Evolutionary conservation across 345 rosid genomes (phyloP), one percentile per base, ranked within the genome.

Genomic region (Corchorus capsularis): DNA sequence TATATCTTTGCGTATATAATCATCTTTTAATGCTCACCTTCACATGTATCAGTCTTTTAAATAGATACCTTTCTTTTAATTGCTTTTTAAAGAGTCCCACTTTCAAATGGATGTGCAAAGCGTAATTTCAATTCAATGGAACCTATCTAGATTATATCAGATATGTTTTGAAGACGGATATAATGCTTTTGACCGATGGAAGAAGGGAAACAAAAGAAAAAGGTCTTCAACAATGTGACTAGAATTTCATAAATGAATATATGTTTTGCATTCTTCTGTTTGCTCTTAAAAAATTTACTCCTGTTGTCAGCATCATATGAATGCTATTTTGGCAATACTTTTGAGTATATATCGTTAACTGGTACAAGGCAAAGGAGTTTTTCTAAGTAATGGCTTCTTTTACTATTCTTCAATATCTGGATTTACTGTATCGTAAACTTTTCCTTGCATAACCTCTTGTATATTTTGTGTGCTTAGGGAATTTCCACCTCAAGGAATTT

Each of bases 401-500:
- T 39, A 22, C 11, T 13, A 8, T 72, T 72, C 27, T 45, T 73
- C 32, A 46, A 61, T 22, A 49, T 49, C 10, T 63, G 61, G 34
- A 52, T 20, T 19, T 50, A 15, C 19, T 5, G 17, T 66, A 6
- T 16, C 43, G 27, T 8, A 4, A 54, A n/a, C 47, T 15, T 57
- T n/a, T 52, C 76, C 55, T 57, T 54, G 34, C 61, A 75, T 43
- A 74, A 63, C 34, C 54, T 63, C 37, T 79, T 17, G 73, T 20
- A 77, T 69, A 55, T 83, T 72, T 43, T 65, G 8, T 5, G 1
- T 66, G 63, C 76, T 19, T 79, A 93, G 99, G 89, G 92, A 16
- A 90, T 96, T 61, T 89, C 92, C 61, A 89, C 87, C 59, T 91
- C 98, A 74, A 88, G 92, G 78, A 87, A 69, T 78, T 74, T 88